Conservation (phyloP, 768 basidiomycete genomes). For the Trametes punicea region DNA sequence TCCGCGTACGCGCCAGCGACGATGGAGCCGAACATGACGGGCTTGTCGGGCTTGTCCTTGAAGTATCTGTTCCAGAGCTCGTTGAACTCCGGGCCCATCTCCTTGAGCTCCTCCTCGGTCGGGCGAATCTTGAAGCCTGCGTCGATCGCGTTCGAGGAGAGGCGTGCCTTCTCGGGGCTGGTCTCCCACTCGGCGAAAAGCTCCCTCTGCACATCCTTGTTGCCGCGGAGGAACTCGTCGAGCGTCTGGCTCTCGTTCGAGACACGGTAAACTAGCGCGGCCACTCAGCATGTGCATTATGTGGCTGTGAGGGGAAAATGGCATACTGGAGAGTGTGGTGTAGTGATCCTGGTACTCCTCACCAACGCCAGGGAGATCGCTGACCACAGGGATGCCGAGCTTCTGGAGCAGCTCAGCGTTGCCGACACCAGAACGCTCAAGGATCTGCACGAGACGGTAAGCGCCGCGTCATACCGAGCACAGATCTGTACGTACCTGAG, state of each 20-base stretch:
- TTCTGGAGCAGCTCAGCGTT: constrained; percentile 50
- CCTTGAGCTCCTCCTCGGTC: constrained; percentile 64
- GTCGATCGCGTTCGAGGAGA: constrained; percentile 71
- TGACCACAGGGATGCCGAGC: constrained; percentile 57
- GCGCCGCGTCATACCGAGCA: background rate
- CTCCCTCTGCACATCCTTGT: constrained; percentile 55
- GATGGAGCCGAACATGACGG: constrained; percentile 72
- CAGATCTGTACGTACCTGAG: constrained; percentile 36
- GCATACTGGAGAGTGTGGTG: constrained; percentile 59
- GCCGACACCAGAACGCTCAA: constrained; percentile 72
- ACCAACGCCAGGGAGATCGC: constrained; percentile 69
- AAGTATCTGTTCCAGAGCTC: constrained; percentile 66
- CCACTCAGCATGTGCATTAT: constrained; percentile 3
- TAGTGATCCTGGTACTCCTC: constrained; percentile 77
- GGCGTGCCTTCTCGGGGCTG: constrained; percentile 62
- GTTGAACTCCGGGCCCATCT: constrained; percentile 78
- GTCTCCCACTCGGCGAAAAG: constrained; percentile 63
- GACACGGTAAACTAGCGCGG: constrained; percentile 55
- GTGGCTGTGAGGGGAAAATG: background rate
- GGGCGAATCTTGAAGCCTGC: constrained; percentile 79
- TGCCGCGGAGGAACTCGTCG: constrained; percentile 70
- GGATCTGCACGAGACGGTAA: no score
- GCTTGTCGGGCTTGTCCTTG: constrained; percentile 79
- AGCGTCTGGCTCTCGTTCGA: constrained; percentile 60
- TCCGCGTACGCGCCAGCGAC: constrained; percentile 71